Base-by-base conservation (phyloP, 108 stramenopile genomes). In the Phaeodactylum tricornutum region DNA sequence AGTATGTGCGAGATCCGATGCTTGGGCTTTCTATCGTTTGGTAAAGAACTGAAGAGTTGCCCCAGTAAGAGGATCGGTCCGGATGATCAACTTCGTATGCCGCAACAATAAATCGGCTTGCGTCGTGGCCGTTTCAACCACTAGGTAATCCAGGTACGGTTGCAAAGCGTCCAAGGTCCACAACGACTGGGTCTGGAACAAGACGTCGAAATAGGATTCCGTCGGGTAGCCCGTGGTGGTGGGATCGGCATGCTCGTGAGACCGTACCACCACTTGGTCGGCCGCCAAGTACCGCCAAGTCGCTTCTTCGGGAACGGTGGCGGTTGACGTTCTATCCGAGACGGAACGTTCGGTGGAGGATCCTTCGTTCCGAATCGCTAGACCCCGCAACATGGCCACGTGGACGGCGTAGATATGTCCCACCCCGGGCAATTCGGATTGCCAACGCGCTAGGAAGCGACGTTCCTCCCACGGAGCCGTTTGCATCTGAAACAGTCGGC, bases 121-220 rank as follows among this genome's bases (percentile, higher is more conserved):
- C n/a, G 48, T 21, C 17, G 21, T 34, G 6, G n/a, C 47, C 11
- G 22, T 26, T 29, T 19, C 57, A 9, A 50, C 16, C 0, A 38
- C 34, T 12, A 49, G 16, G 16, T 20, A 14, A 35, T 49, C 25
- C n/a, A 59, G 4, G 25, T 50, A 59, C 11, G 57, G 57, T 17
- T 40, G 29, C 0, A 59, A 1, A 16, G 49, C 57, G 27, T 59
- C 48, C 16, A 42, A 23, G 38, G 29, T 27, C 57, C 57, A 59
- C n/a, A 17, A 17, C 6, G 26, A 37, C 28, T 40, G 26, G 15
- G 19, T 28, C 15, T 37, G 4, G 24, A 59, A 59, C 20, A 59
- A 29, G 15, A 20, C 17, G 11, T 15, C 48, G 15, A 59, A 50
- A 20, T 31, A 1, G 4, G 31, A 11, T 16, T 50, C 49, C 23